These are phyloP conservation scores for Kwoniella heveanensis DNA, from an alignment of 768 basidiomycete genomes.

Conservation along the genomic window DNA sequence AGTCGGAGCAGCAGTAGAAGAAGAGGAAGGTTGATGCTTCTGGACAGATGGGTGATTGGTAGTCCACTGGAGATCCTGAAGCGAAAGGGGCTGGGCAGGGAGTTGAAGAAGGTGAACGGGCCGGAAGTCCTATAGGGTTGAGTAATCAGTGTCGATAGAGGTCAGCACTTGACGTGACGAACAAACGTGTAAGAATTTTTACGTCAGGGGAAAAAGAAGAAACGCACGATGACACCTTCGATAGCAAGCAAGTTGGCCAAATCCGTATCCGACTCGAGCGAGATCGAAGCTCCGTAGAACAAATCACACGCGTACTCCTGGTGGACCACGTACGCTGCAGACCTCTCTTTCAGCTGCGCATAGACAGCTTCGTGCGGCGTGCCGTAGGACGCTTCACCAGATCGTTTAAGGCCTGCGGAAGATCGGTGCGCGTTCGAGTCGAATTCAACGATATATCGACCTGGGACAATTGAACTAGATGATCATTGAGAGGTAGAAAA, in stretches of 20 bases:
- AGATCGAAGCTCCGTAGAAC: constrained; percentile 66
- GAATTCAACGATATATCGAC: constrained; percentile 66
- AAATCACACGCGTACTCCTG: constrained; percentile 60
- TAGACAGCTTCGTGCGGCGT: constrained; percentile 58
- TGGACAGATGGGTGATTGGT: background rate
- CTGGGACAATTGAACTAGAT: constrained; percentile 54
- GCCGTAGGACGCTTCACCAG: background rate
- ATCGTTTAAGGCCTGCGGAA: constrained; percentile 21
- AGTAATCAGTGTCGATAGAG: too few species aligned
- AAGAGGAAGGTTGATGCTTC: constrained; percentile 4
- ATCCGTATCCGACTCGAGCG: constrained; percentile 60
- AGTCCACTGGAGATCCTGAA: constrained; percentile 16
- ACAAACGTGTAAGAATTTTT: too few species aligned
- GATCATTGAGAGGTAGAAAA: background rate
- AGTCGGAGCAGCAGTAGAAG: background rate
- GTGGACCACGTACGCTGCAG: constrained; percentile 39
- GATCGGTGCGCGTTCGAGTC: constrained; percentile 52
- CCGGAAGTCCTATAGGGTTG: constrained; percentile 61
- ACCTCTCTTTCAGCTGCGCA: constrained; percentile 45
- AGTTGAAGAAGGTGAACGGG: constrained; percentile 58
- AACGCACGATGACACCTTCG: constrained; percentile 59
- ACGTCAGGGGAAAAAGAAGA: too few species aligned
- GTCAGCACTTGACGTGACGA: too few species aligned
- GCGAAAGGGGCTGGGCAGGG: constrained; percentile 9
- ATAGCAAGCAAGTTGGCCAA: constrained; percentile 59